phyloP scores from a whole-genome alignment of 371 early-diverging fungal genomes.

The Apophysomyces sp. region DNA sequence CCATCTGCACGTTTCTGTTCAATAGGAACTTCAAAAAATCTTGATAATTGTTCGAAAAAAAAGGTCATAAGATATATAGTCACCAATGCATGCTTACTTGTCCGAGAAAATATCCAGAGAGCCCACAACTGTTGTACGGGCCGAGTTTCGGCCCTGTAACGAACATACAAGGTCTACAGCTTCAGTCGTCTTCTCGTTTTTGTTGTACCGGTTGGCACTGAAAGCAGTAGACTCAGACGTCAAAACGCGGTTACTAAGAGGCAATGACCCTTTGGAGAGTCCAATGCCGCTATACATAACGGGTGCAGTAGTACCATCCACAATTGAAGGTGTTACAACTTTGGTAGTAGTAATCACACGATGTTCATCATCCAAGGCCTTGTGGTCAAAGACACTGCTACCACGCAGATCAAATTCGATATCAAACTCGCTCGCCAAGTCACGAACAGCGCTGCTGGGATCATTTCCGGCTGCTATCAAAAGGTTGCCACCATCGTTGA shows the following conservation, averaged over 20 bases:
- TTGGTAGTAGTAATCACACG: slow-evolving; percentile 35
- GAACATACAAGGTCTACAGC: slow-evolving; percentile 68
- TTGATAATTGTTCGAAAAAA: neutral
- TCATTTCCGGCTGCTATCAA: slow-evolving; percentile 68
- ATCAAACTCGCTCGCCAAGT: slow-evolving; percentile 85
- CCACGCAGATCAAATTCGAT: slow-evolving; percentile 76
- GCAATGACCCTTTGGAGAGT: slow-evolving; percentile 55
- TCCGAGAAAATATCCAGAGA: slow-evolving; percentile 81
- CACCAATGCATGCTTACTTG: slow-evolving; percentile 27
- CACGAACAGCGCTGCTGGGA: slow-evolving; percentile 69
- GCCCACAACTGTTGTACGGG: slow-evolving; percentile 85
- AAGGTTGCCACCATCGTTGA: slow-evolving; percentile 91
- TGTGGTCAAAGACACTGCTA: slow-evolving; percentile 71
- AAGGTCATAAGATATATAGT: neutral
- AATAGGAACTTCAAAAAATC: slow-evolving; percentile 22
- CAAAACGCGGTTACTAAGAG: slow-evolving; percentile 70
- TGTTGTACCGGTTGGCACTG: slow-evolving; percentile 37
- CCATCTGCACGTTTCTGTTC: slow-evolving; percentile 17
- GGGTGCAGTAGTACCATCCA: slow-evolving; percentile 39
- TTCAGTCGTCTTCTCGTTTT: slow-evolving; percentile 18
- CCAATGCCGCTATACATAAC: slow-evolving; percentile 80
- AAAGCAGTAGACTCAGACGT: slow-evolving; percentile 64
- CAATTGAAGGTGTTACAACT: slow-evolving; percentile 29
- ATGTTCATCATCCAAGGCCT: slow-evolving; percentile 47
- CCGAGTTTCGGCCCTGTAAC: slow-evolving; percentile 88